Base-by-base conservation (phyloP, 768 basidiomycete genomes). In the Pulveroboletus sp. region DNA sequence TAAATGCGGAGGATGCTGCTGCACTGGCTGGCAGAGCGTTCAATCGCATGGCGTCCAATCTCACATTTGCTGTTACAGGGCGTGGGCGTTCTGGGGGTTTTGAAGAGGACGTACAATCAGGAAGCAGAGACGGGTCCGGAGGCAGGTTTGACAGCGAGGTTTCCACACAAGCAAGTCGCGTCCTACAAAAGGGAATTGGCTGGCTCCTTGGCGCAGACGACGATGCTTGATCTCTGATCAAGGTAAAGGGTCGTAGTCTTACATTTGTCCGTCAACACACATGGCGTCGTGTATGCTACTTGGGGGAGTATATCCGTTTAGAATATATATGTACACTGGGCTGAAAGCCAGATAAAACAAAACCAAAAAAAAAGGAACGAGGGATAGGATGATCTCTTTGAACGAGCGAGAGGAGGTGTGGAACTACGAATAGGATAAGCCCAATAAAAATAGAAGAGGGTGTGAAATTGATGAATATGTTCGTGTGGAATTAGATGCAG, bases 161-260 rank as follows among this genome's bases (percentile, higher is more conserved):
- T 37, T 81, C 84, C 17, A 66, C 78, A n/a, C 83, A 86, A 58
- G 91, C 91, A 2, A 81, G 82, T 43, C 77, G 84, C 30, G 90
- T 83, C 4, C 67, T 98, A 37, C 88, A 90, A 33, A 86, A 86
- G 61, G 95, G 95, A 8, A 90, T 98, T 46, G 94, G 94, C 27
- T 98, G 95, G 95, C 74, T 98, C 27, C 83, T 98, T 50, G 95
- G 95, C 37, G 88, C 83, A 11, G 93, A 93, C 53, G 85, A 83
- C 27, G 55, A 55, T 37, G 45, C 33, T 36, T 57, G 30, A 52
- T 27, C 24, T 27, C 18, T 39, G 15, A n/a, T 30, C 24, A 30
- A n/a, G 36, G 47, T 6, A 39, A 43, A 24, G 49, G 35, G 45
- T 38, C 38, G 15, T 46, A 40, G 36, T 38, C 47, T 56, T 59